These are phyloP conservation scores for Rhodocollybia butyracea DNA, from an alignment of 768 basidiomycete species.

Conservation along the genomic window DNA sequence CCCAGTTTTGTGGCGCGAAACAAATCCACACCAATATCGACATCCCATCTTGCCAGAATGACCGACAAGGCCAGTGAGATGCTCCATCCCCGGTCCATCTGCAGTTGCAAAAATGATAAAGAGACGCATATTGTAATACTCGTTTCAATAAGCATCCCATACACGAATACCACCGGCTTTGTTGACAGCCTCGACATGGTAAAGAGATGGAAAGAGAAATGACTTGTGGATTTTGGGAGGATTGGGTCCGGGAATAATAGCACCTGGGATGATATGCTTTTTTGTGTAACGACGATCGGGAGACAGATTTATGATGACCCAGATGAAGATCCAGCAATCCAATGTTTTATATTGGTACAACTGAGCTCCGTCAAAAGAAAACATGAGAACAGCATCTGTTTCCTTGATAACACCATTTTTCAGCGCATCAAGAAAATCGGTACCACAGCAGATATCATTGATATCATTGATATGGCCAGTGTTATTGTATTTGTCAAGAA, in stretches of 20 bases:
- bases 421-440: neutral
- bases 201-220: conserved; percentile 26
- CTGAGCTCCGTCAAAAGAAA: conserved; percentile 41
- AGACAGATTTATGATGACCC: conserved; percentile 29
- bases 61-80: conserved; percentile 22
- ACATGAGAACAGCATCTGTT: neutral
- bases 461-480: neutral
- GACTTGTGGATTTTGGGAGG: conserved; percentile 28
- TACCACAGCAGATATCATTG: conserved; percentile 1
- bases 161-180: conserved; percentile 17
- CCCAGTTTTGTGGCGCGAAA: conserved; percentile 15
- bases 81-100: conserved; percentile 21
- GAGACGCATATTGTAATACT: conserved; percentile 8
- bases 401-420: neutral
- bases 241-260: conserved; percentile 28
- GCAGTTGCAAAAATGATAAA: conserved; percentile 19
- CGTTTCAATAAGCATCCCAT: conserved; percentile 16
- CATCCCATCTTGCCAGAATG: conserved; percentile 20
- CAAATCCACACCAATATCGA: conserved; percentile 17
- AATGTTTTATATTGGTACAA: conserved; percentile 33
- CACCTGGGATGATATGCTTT: conserved; percentile 24
- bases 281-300: conserved; percentile 28
- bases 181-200: conserved; percentile 29
- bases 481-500: conserved; percentile 3
- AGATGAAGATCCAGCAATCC: conserved; percentile 32